A percentile compares a stretch with the other conserved stretches of the same genome.
Conservation (phyloP, 441 rosid genomes). For the Erysimum cheiri region DNA sequence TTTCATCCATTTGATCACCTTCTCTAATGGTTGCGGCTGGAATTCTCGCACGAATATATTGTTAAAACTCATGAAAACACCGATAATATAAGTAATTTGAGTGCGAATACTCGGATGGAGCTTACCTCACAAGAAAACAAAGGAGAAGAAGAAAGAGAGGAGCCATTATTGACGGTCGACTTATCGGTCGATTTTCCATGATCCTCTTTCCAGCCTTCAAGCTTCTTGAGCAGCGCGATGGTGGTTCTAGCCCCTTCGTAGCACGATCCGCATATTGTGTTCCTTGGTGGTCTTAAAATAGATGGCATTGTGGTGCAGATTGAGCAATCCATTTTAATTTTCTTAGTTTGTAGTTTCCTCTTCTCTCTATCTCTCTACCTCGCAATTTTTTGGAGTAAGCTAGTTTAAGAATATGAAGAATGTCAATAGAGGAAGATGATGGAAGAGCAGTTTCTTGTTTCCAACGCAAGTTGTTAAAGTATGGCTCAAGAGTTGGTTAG, state of each 20-base stretch:
- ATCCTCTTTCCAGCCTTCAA: constrained; percentile 44
- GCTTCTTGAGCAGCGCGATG: constrained; percentile 58
- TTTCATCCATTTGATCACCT: constrained; percentile 65
- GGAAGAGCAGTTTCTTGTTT: constrained; percentile 44
- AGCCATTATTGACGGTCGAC: constrained; percentile 27
- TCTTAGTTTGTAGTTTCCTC: not conserved
- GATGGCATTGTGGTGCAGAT: constrained; percentile 77
- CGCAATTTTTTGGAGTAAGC: constrained; percentile 7
- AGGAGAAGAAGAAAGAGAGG: constrained; percentile 44
- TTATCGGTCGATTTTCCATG: constrained; percentile 38
- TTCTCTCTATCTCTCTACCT: constrained; percentile 3
- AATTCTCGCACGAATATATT: not conserved
- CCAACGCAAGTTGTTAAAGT: constrained; percentile 41
- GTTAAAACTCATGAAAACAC: not conserved
- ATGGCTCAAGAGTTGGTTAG: constrained; percentile 43
- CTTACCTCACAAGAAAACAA: constrained; percentile 72
- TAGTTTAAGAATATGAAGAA: constrained; percentile 27
- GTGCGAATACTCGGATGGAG: constrained; percentile 25
- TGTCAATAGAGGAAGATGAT: constrained; percentile 7
- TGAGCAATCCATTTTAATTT: constrained; percentile 71
- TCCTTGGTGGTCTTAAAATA: constrained; percentile 83
- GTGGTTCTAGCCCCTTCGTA: constrained; percentile 68
- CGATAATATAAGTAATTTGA: not conserved
- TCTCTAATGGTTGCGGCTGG: constrained; percentile 63
- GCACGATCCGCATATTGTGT: constrained; percentile 78